Base-by-base conservation (phyloP, 768 basidiomycete genomes). In the Omphalotus guepiniiformis region DNA sequence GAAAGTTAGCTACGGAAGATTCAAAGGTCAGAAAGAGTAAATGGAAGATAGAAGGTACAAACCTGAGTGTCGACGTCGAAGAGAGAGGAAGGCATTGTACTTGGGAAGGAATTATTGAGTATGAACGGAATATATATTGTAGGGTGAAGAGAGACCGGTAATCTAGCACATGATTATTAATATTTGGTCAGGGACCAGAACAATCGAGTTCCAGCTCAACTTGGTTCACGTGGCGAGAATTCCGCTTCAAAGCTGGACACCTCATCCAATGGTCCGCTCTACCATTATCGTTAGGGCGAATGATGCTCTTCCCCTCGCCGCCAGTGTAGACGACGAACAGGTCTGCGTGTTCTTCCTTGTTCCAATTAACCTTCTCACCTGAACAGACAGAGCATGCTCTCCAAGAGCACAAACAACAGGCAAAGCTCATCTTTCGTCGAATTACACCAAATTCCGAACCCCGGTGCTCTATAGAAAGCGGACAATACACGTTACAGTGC, bases 401-500 rank as follows among this genome's bases (percentile, higher is more conserved):
- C 32, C 91, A 93, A 61, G 96, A 98, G 68, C 93, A 97, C 74
- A 99, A 99, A 64, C 95, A 97, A 57, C 95, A 99, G 64, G 83
- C 94, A 26, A 99, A 99, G 66, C 78, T 99, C 57, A 86, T 99
- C 58, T 97, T 97, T 64, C 80, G 94, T 50, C 83, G 96, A 30
- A 85, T 99, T 59, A 91, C 89, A 22, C 82, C 92, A 37, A 93
- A 97, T 65, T 85, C 90, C 18, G 96, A 99, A 64, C 93, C 94
- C 7, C 80, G 88, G 28, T 97, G 96, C 65, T 96, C 93, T 4
- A 98, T 99, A 57, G 96, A 99, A 63, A 92, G 89, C 50, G 94
- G 93, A 1, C 80, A 80, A 53, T 96, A 93, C 65, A 94, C 93
- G n/a, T 70, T 98, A 51, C 96, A 99, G 95, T 97, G 54, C 57